Conservation (phyloP, 1,284 basidiomycete species). For the Sporisorium iseilematis-ciliati region DNA sequence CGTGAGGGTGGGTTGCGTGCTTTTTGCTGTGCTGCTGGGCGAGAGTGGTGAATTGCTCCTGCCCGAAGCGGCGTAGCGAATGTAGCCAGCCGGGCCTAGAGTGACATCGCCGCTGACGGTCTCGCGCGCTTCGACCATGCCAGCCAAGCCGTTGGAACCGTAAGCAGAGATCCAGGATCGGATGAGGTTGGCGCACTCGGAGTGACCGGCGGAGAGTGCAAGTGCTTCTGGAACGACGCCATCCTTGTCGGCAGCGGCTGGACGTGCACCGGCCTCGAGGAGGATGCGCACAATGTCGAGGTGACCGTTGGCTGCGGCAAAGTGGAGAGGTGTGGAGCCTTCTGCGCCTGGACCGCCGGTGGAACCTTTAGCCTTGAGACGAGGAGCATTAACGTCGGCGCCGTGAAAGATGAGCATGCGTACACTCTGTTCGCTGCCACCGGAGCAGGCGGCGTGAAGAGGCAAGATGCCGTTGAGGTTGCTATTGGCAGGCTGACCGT, state of each 20-base stretch:
- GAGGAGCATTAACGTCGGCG: constrained; percentile 61
- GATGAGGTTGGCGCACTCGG: constrained; percentile 50
- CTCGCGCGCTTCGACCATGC: constrained; percentile 42
- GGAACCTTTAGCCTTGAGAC: constrained; percentile 42
- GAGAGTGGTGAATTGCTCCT: constrained; percentile 25
- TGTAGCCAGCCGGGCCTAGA: constrained; percentile 43
- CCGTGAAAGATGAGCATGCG: constrained; percentile 63
- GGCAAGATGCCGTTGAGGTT: constrained; percentile 64
- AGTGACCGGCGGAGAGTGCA: constrained; percentile 53
- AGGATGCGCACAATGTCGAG: constrained; percentile 57
- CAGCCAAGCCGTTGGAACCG: constrained; percentile 54
- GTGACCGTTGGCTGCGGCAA: constrained; percentile 68
- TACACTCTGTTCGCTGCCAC: constrained; percentile 56
- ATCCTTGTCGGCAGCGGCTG: constrained; percentile 56
- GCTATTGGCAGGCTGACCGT: constrained; percentile 61
- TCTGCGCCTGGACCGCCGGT: constrained; percentile 54
- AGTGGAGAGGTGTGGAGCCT: constrained; percentile 66
- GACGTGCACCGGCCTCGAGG: constrained; percentile 60
- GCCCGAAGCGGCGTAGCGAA: constrained; percentile 42
- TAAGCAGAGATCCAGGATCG: constrained; percentile 56
- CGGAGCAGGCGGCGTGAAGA: constrained; percentile 64
- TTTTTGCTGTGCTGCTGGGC: constrained; percentile 9
- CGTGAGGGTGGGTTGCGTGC: neutral
- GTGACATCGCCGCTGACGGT: constrained; percentile 45
- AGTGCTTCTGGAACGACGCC: constrained; percentile 58